Evolutionary conservation across 1,284 basidiomycete species (phyloP).

Genomic region (Pseudozyma sp.): DNA sequence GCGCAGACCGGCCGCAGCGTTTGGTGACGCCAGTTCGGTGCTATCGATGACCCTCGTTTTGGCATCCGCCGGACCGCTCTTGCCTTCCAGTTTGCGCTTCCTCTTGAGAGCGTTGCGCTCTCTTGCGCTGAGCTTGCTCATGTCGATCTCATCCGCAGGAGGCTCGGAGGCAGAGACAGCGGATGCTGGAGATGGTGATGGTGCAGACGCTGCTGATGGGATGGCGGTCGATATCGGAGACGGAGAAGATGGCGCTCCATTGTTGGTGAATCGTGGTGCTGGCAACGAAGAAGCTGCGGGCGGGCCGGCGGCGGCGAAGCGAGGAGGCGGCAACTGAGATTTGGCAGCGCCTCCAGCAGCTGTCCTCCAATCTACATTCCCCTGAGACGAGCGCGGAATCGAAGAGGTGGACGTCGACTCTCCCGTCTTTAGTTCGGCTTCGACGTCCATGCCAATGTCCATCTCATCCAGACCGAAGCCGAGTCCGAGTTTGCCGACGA

Average conservation of each 20-base stretch:
- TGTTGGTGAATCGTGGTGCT: constrained; percentile 28
- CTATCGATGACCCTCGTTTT: constrained; percentile 69
- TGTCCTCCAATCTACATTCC: constrained; percentile 47
- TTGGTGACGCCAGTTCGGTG: constrained; percentile 68
- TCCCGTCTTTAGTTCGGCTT: constrained; percentile 63
- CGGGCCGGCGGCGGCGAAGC: constrained; percentile 20
- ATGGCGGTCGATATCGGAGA: constrained; percentile 26
- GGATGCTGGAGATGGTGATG: constrained; percentile 27
- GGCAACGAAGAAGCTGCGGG: constrained; percentile 17
- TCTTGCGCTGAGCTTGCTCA: constrained; percentile 73
- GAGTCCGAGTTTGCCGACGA: constrained; percentile 73
- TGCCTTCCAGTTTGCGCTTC: constrained; percentile 87
- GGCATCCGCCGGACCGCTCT: constrained; percentile 42
- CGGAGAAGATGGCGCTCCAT: constrained; percentile 23
- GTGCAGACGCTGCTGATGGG: constrained; percentile 14
- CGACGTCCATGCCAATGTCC: constrained; percentile 71
- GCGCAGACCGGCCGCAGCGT: constrained; percentile 19
- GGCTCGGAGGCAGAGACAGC: constrained; percentile 21
- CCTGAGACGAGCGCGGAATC: constrained; percentile 23
- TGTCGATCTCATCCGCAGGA: constrained; percentile 53
- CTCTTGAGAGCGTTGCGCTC: constrained; percentile 90
- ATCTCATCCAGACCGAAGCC: constrained; percentile 80
- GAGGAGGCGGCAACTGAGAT: constrained; percentile 40
- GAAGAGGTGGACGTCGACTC: constrained; percentile 14
- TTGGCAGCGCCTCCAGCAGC: constrained; percentile 34